phyloP scores from a whole-genome alignment of 2,329 filamentous ascomycete species.

The Calonectria pauciramosa region DNA sequence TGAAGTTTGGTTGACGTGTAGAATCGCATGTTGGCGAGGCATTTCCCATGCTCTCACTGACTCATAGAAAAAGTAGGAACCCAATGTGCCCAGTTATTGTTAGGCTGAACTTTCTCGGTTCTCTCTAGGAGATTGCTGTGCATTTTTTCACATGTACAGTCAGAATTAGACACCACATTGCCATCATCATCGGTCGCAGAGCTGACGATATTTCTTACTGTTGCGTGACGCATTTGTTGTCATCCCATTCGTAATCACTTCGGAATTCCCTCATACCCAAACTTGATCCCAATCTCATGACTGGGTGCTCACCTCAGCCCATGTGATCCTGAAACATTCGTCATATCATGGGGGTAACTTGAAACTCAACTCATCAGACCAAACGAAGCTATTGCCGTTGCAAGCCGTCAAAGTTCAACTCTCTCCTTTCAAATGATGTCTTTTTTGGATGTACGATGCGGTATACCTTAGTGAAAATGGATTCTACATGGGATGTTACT shows the following conservation, averaged over 20 bases:
- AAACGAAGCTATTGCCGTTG: too few species aligned
- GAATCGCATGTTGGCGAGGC: background rate
- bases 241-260: background rate
- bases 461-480: too few species aligned
- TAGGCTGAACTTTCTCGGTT: background rate
- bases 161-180: background rate
- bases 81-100: background rate
- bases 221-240: background rate
- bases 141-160: background rate
- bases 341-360: background rate
- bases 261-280: background rate
- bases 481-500: too few species aligned
- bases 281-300: background rate
- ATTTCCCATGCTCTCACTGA: background rate
- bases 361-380: too few species aligned
- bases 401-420: too few species aligned
- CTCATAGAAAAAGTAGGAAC: background rate
- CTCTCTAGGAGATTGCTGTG: background rate
- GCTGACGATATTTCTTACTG: background rate
- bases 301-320: background rate
- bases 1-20: background rate
- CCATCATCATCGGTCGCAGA: background rate
- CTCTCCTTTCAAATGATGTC: too few species aligned
- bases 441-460: too few species aligned
- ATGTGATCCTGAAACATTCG: background rate